These are phyloP conservation scores for Suillus discolor DNA, from an alignment of 768 basidiomycete species.

Conservation along the genomic window DNA sequence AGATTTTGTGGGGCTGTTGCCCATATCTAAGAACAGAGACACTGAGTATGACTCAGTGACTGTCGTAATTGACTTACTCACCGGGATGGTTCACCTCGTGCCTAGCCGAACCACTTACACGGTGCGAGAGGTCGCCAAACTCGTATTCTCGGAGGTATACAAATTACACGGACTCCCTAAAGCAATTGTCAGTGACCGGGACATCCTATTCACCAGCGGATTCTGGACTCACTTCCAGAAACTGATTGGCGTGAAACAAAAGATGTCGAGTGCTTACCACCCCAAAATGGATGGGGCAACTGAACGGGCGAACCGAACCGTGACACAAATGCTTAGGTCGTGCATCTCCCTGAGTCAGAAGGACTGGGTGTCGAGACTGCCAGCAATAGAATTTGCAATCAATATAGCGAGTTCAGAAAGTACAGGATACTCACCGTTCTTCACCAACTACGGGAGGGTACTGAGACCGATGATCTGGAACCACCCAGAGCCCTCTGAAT, in stretches of 20 bases:
- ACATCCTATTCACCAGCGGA: slow-evolving; percentile 42
- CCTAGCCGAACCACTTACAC: slow-evolving; percentile 17
- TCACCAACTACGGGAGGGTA: slow-evolving; percentile 11
- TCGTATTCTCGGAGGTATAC: slow-evolving; percentile 38
- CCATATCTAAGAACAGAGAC: background rate
- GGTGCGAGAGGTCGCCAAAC: slow-evolving; percentile 38
- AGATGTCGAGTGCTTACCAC: slow-evolving; percentile 28
- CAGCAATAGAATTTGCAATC: slow-evolving; percentile 24
- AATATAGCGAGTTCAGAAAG: slow-evolving; percentile 19
- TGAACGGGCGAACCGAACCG: slow-evolving; percentile 19
- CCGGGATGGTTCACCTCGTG: background rate
- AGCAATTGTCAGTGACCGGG: slow-evolving; percentile 43
- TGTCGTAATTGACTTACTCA: background rate
- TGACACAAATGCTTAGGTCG: slow-evolving; percentile 16
- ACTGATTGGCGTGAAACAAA: slow-evolving; percentile 20
- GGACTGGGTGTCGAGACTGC: slow-evolving; percentile 16
- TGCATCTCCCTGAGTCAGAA: slow-evolving; percentile 9
- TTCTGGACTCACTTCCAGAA: slow-evolving; percentile 43
- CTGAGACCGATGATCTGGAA: slow-evolving; percentile 25
- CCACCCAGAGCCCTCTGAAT: slow-evolving; percentile 7
- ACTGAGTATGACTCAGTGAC: background rate
- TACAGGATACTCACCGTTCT: slow-evolving; percentile 25
- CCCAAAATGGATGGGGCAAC: slow-evolving; percentile 37
- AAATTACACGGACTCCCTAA: slow-evolving; percentile 42
- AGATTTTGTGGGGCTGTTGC: background rate